These are phyloP conservation scores for Backusella macrospora DNA, from an alignment of 192 early-diverging fungal species.

Conservation along the genomic window DNA sequence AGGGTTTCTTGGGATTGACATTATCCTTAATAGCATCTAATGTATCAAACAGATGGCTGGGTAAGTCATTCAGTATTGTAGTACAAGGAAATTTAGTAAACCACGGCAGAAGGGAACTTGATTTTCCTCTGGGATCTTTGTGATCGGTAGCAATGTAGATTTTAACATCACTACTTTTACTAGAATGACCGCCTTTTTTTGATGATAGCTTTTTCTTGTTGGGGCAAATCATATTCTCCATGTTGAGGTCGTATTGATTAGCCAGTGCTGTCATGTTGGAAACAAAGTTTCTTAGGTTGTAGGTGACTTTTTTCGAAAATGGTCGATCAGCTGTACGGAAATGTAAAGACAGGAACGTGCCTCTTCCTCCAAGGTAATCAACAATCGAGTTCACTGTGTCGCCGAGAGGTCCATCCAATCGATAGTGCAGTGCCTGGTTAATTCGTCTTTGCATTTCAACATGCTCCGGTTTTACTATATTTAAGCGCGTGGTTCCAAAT, in stretches of 20 bases:
- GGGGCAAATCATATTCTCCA: background rate
- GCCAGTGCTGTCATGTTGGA: background rate
- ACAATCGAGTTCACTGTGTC: slow-evolving; percentile 48
- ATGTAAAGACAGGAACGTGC: slow-evolving; percentile 48
- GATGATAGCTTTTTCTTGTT: too few relatives aligned
- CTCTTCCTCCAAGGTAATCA: slow-evolving; percentile 46
- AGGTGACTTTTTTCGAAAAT: slow-evolving; percentile 10
- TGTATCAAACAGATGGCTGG: slow-evolving; percentile 28
- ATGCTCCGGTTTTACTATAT: slow-evolving; percentile 38
- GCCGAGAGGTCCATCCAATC: slow-evolving; percentile 42
- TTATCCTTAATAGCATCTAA: slow-evolving; percentile 31
- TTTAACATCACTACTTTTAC: slow-evolving; percentile 17
- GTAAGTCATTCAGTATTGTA: slow-evolving; percentile 47
- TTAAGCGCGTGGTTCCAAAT: slow-evolving; percentile 46
- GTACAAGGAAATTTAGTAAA: slow-evolving; percentile 47
- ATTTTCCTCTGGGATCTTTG: slow-evolving; percentile 39
- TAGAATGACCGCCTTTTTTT: background rate
- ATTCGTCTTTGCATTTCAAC: slow-evolving; percentile 39
- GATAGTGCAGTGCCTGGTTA: slow-evolving; percentile 40
- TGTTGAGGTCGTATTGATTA: background rate
- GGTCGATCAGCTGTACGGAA: slow-evolving; percentile 32
- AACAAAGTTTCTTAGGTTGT: slow-evolving; percentile 5
- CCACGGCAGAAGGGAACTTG: slow-evolving; percentile 27
- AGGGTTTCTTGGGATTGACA: slow-evolving; percentile 30
- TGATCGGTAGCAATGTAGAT: slow-evolving; percentile 54